Conservation (phyloP, 2,329 filamentous ascomycete genomes). For the Calonectria crousiana region DNA sequence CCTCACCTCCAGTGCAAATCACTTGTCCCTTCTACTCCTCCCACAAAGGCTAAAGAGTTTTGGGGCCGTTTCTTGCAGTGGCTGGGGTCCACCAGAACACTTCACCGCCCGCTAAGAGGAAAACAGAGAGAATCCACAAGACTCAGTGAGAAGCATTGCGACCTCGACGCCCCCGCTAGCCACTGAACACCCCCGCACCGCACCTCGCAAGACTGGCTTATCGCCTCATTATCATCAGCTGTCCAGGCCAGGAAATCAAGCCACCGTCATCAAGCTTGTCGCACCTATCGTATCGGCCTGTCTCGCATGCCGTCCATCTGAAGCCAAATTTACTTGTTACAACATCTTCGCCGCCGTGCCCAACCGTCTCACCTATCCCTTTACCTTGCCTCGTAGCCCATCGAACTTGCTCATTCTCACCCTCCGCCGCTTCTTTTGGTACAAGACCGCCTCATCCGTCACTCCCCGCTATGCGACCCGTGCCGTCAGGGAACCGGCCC, state of each 20-base stretch:
- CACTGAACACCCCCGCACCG: constrained; percentile 30
- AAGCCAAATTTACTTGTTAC: neutral
- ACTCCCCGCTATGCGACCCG: constrained; percentile 42
- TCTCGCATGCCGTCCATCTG: neutral
- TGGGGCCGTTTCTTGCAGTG: neutral
- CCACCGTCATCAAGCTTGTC: constrained; percentile 40
- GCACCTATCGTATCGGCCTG: constrained; percentile 19
- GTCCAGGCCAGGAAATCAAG: constrained; percentile 29
- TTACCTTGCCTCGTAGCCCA: neutral
- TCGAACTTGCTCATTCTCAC: neutral
- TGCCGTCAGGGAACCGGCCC: constrained; percentile 37
- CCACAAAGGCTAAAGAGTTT: neutral
- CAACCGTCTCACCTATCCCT: neutral
- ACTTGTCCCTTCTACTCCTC: neutral
- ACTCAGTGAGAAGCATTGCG: neutral
- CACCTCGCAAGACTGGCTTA: constrained; percentile 37
- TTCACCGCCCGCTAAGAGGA: constrained; percentile 7
- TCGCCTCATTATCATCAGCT: constrained; percentile 35
- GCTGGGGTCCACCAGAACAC: neutral
- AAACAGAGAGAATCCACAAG: neutral
- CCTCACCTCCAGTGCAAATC: neutral
- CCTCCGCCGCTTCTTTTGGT: neutral
- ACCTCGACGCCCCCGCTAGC: constrained; percentile 4
- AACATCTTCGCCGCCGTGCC: neutral
- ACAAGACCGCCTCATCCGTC: constrained; percentile 20